phyloP scores from a whole-genome alignment of 441 rosid species.

The Populus hybrid region DNA sequence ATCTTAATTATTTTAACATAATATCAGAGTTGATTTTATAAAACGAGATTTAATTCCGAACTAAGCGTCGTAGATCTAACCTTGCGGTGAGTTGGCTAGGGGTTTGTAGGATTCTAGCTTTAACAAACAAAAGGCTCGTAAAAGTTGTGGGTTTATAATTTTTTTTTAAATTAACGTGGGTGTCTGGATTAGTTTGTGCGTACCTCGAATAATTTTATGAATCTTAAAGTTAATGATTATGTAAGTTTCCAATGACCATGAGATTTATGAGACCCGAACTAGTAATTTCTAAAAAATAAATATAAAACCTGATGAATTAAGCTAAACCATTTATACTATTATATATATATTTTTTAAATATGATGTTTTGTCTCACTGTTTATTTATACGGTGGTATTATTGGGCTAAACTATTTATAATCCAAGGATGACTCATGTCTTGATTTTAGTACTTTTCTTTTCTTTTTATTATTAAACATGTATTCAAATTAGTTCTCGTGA shows the following conservation, averaged over 20 bases:
- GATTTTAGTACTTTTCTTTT: constrained; percentile 8
- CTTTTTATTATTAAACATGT: not conserved
- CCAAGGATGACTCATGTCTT: constrained; percentile 17
- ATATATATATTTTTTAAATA: not conserved
- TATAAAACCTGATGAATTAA: too few species aligned
- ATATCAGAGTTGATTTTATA: too few species aligned
- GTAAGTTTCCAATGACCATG: fast-evolving
- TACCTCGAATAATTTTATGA: fast-evolving
- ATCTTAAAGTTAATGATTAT: too few species aligned
- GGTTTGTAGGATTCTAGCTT: too few species aligned
- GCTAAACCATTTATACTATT: fast-evolving
- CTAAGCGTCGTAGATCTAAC: too few species aligned
- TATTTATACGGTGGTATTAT: not conserved
- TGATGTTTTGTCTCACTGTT: constrained; percentile 6
- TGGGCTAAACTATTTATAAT: not conserved
- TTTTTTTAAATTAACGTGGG: too few species aligned
- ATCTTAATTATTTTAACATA: too few species aligned
- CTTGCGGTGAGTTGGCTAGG: too few species aligned
- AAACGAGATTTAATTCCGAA: fast-evolving
- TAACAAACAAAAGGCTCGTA: not conserved
- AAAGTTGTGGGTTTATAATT: not conserved
- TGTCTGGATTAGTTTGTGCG: fast-evolving
- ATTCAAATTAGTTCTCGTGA: too few species aligned
- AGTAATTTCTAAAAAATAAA: fast-evolving
- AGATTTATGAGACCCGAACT: fast-evolving